These are phyloP conservation scores for Xylariales sp. DNA, from an alignment of 2,329 filamentous ascomycete species.

Conservation along the genomic window DNA sequence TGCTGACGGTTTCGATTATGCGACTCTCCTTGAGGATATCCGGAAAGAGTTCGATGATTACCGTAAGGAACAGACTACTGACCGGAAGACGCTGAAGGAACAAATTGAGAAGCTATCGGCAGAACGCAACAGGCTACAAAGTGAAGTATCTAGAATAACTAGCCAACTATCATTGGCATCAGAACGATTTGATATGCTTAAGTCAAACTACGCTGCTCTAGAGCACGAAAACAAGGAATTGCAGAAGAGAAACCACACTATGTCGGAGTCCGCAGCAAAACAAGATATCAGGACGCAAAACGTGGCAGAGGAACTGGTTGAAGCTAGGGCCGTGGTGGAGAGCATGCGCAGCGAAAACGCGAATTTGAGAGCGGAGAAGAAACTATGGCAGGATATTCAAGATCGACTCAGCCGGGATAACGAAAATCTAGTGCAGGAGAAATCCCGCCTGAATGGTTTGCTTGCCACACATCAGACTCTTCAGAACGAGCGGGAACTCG, in stretches of 20 bases:
- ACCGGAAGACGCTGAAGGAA: slow-evolving; percentile 83
- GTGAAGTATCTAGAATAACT: slow-evolving; percentile 80
- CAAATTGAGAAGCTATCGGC: slow-evolving; percentile 84
- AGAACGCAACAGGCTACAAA: slow-evolving; percentile 85
- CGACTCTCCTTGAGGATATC: slow-evolving; percentile 84
- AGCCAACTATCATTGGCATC: slow-evolving; percentile 85
- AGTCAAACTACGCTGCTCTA: slow-evolving; percentile 85
- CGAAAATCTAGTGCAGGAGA: slow-evolving; percentile 84
- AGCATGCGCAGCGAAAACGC: slow-evolving; percentile 90
- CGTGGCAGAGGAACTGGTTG: slow-evolving; percentile 91
- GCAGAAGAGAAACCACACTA: slow-evolving; percentile 80
- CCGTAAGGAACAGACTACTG: slow-evolving; percentile 83
- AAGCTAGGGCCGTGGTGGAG: slow-evolving; percentile 83
- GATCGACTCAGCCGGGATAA: slow-evolving; percentile 89
- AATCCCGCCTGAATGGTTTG: slow-evolving; percentile 82
- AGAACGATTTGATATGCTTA: slow-evolving; percentile 89
- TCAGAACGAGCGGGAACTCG: slow-evolving; percentile 89
- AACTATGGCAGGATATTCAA: slow-evolving; percentile 93
- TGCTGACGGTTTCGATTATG: slow-evolving; percentile 72
- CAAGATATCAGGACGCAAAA: slow-evolving; percentile 92
- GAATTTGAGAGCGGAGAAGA: slow-evolving; percentile 94
- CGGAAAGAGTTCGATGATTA: slow-evolving; percentile 92
- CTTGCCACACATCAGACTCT: slow-evolving; percentile 87
- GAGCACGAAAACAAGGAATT: slow-evolving; percentile 88
- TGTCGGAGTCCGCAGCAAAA: slow-evolving; percentile 86